Conservation (phyloP, 139 green algal species). For the Chlorella sp. region DNA sequence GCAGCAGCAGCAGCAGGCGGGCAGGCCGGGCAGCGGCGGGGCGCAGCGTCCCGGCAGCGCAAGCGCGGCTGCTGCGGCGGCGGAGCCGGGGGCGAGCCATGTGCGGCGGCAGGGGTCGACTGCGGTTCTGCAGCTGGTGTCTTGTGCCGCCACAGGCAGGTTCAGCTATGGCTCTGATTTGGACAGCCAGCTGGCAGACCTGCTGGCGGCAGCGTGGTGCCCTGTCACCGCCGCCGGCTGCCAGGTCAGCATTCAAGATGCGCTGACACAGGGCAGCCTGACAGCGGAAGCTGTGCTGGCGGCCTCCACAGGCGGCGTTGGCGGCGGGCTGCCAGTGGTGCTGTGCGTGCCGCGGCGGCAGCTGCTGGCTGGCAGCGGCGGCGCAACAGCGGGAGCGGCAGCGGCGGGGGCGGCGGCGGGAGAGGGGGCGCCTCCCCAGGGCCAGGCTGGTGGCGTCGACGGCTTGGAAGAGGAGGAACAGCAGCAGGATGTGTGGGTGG, state of each 20-base stretch:
- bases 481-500: constrained; percentile 20
- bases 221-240: background rate
- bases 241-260: constrained; percentile 10
- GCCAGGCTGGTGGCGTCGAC: background rate
- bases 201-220: constrained; percentile 15
- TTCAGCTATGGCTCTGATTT: background rate
- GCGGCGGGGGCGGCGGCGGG: background rate
- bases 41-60: background rate
- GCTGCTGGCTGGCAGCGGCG: background rate
- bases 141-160: background rate
- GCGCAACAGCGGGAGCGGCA: background rate
- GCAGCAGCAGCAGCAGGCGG: background rate
- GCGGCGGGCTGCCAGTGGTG: constrained; percentile 12
- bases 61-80: background rate
- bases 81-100: background rate
- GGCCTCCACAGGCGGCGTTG: background rate
- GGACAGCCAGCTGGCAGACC: background rate
- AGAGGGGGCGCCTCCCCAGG: background rate
- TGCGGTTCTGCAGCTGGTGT: background rate
- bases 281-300: background rate
- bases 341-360: background rate
- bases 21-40: background rate
- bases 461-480: background rate
- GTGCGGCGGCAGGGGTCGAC: background rate
- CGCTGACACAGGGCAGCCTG: constrained; percentile 20